Evolutionary conservation across 768 basidiomycete species (phyloP), one percentile per base, ranked within the genome.

Genomic region (Auriscalpium vulgare): DNA sequence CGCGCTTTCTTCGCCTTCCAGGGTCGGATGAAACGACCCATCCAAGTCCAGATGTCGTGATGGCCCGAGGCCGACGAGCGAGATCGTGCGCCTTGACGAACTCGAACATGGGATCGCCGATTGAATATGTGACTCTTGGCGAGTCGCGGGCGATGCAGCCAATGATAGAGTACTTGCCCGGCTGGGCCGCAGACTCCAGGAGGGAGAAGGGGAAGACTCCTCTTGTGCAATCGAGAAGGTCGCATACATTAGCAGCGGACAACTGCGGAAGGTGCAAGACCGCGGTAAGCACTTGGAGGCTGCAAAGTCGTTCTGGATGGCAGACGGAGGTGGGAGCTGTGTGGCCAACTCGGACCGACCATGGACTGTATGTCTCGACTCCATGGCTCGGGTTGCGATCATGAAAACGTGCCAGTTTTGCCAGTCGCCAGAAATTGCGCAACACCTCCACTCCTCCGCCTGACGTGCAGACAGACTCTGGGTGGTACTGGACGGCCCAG

Each of bases 401-500:
- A 17, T 60, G 66, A 10, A 67, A 37, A 61, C 64, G 3, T 75
- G 71, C 87, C 88, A 91, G 8, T 68, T 67, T 73, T 17, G 87
- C 83, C 17, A 89, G 72, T 21, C 69, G 68, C 87, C 87, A 91
- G 65, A 91, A 91, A 67, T 90, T 92, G 19, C 68, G 68, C 55
- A 91, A 59, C 14, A 90, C 80, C 55, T 84, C 77, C n/a, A 77
- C 63, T 1, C 89, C 89, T 7, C 85, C 87, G 2, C 78, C 80
- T 45, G 74, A 72, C 2, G 89, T 92, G 61, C 86, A 77, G 4
- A 87, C 80, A 4, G 90, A 92, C 66, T 92, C 91, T 7, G 91
- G 91, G 66, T 93, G 91, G 66, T 92, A 93, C 65, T 93, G 91
- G 21, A 93, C 91, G 4, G 87, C 89, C 85, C 87, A 92, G 64